Evolutionary conservation across 495 filamentous ascomycete genomes (phyloP).

Genomic region (Clavariopsis aquatica): DNA sequence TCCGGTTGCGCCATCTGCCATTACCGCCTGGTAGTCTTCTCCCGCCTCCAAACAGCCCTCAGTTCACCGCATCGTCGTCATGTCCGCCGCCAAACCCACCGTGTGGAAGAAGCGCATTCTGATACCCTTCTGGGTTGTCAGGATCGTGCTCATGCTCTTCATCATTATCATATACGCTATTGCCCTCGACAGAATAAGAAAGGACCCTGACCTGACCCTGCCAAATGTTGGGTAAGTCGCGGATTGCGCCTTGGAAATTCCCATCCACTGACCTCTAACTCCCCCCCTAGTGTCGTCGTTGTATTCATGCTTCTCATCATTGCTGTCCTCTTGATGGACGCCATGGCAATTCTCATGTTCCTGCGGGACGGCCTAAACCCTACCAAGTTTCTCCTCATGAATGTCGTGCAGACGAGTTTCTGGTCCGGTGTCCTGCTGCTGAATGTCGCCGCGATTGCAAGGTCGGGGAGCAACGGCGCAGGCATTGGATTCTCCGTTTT

Average conservation of each 20-base stretch:
- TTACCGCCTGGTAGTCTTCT: background rate
- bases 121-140: constrained; percentile 38
- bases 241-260: background rate
- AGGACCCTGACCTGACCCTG: background rate
- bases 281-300: constrained; percentile 26
- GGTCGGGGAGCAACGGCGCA: constrained; percentile 9
- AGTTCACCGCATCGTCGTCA: background rate
- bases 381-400: constrained; percentile 36
- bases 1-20: background rate
- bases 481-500: constrained; percentile 24
- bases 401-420: constrained; percentile 32
- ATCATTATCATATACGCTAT: constrained; percentile 29
- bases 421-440: constrained; percentile 34
- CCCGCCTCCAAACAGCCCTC: background rate
- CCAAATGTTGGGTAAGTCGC: constrained; percentile 23
- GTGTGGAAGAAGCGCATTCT: constrained; percentile 40
- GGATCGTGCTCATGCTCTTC: constrained; percentile 34
- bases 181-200: constrained; percentile 6
- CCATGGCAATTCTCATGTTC: constrained; percentile 36
- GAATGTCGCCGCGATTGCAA: constrained; percentile 27
- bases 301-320: constrained; percentile 37
- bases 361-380: constrained; percentile 29
- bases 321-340: constrained; percentile 36
- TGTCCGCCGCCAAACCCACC: constrained; percentile 15
- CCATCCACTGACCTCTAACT: background rate